Conservation (phyloP, 306 rosid species). For the Lathyrus oleraceus region DNA sequence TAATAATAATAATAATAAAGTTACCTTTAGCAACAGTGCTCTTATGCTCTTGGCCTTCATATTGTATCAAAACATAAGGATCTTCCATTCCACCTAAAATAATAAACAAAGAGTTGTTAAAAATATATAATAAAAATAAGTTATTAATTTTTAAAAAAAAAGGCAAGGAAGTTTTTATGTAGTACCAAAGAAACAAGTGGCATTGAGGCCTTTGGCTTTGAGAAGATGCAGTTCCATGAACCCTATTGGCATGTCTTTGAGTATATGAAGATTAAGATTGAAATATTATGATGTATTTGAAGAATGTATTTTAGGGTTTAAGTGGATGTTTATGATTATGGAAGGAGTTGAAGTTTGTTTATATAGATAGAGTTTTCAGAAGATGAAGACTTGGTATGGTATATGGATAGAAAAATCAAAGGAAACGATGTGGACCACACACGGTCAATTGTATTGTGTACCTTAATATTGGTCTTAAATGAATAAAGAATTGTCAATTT, state of each 20-base stretch:
- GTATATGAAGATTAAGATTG: background rate
- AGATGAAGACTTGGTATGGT: constrained; percentile 20
- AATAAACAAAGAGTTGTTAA: no score
- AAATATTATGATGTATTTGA: background rate
- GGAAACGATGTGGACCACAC: constrained; percentile 1
- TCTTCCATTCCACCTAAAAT: constrained; percentile 68
- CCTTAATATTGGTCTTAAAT: constrained; percentile 14
- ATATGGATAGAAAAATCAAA: background rate
- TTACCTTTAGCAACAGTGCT: constrained; percentile 61
- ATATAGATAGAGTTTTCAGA: background rate
- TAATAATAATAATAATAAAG: no score
- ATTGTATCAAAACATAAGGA: constrained; percentile 70
- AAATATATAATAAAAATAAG: background rate
- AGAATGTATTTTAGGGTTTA: constrained; percentile 7
- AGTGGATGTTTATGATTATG: background rate
- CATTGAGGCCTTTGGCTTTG: constrained; percentile 55
- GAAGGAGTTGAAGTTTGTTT: constrained; percentile 11
- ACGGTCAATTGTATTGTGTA: background rate
- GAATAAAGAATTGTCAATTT: background rate
- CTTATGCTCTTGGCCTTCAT: constrained; percentile 73
- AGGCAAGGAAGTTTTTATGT: background rate
- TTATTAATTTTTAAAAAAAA: background rate
- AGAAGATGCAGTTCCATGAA: constrained; percentile 42
- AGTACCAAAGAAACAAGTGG: constrained; percentile 59
- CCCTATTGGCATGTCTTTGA: constrained; percentile 39